Percentiles rank a stretch among this genome's conserved stretches.
These are phyloP conservation scores for Ogataea zsoltii DNA, from an alignment of 805 yeast genomes.

Conservation along the genomic window DNA sequence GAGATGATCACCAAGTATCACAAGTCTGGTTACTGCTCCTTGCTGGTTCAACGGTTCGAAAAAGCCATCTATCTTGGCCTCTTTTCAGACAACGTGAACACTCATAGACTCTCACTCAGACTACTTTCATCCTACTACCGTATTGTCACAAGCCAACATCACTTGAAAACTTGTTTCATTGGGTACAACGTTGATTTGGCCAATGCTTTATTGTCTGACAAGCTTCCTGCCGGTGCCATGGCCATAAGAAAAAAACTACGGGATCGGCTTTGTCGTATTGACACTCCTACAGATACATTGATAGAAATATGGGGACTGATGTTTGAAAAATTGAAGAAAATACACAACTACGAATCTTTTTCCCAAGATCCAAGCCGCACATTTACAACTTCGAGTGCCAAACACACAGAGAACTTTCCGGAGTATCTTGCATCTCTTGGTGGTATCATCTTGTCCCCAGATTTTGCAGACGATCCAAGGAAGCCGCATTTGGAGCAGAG, in stretches of 20 bases:
- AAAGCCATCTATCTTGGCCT: slow-evolving; percentile 52
- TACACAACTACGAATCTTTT: slow-evolving; percentile 6
- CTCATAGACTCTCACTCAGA: slow-evolving; percentile 48
- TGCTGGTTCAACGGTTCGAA: slow-evolving; percentile 45
- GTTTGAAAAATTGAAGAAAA: slow-evolving; percentile 35
- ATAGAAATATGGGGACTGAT: slow-evolving; percentile 45
- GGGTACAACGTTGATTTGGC: slow-evolving; percentile 40
- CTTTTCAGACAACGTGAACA: slow-evolving; percentile 51
- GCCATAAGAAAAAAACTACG: slow-evolving; percentile 72
- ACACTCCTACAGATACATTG: slow-evolving; percentile 41
- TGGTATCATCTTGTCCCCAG: slow-evolving; percentile 53
- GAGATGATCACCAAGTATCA: slow-evolving; percentile 18
- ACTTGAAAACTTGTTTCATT: slow-evolving; percentile 26
- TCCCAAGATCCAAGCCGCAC: slow-evolving; percentile 11
- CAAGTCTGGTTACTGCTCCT: slow-evolving; percentile 28
- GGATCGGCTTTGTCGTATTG: slow-evolving; percentile 35
- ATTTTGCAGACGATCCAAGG: slow-evolving; percentile 28
- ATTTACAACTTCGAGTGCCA: neutral
- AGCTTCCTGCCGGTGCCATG: slow-evolving; percentile 66
- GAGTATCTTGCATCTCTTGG: slow-evolving; percentile 73
- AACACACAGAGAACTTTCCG: slow-evolving; percentile 49
- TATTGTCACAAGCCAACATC: slow-evolving; percentile 23
- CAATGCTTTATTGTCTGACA: slow-evolving; percentile 50
- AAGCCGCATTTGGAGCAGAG: slow-evolving; percentile 28
- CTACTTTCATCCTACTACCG: slow-evolving; percentile 34